Evolutionary conservation across 208 protist genomes (phyloP).

Genomic region (Zelonia costaricensis): DNA sequence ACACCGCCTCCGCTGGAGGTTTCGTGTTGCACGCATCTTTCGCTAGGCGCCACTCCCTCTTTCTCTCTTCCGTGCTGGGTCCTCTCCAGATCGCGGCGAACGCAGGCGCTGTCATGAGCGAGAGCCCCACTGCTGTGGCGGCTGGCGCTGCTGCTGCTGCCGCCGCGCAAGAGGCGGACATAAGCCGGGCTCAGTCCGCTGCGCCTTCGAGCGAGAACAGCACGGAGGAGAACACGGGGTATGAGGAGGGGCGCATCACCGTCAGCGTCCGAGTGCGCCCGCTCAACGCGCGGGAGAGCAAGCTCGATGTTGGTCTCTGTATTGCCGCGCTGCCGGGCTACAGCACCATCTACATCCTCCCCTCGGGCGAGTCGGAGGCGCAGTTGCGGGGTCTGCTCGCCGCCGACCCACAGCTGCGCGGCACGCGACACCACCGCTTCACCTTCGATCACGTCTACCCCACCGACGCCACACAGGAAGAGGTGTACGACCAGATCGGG

Average conservation of each 20-base stretch:
- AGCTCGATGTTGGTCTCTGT: slow-evolving; percentile 21
- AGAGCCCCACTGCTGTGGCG: not conserved
- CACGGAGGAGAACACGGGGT: slow-evolving; percentile 3
- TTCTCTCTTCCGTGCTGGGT: not conserved
- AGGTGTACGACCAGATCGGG: slow-evolving; percentile 90
- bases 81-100: not conserved
- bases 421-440: slow-evolving; percentile 44
- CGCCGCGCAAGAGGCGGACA: too few relatives aligned
- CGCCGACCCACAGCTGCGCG: slow-evolving; percentile 11
- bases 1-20: too few relatives aligned
- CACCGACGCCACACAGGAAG: slow-evolving; percentile 55
- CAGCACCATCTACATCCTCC: slow-evolving; percentile 53
- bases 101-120: too few relatives aligned
- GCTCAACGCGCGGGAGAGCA: slow-evolving; percentile 53
- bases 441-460: slow-evolving; percentile 81
- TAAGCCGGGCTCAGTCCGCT: not conserved
- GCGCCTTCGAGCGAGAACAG: not conserved
- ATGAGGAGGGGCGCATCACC: slow-evolving; percentile 72
- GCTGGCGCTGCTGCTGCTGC: too few relatives aligned
- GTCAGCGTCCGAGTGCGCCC: slow-evolving; percentile 81
- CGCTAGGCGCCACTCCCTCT: too few relatives aligned
- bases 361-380: slow-evolving; percentile 2
- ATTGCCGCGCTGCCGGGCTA: slow-evolving; percentile 42
- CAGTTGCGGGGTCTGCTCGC: slow-evolving; percentile 10
- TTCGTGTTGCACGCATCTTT: too few relatives aligned